Conservation (phyloP, 2,329 filamentous ascomycete genomes). For the Aspergillaceae sp. region DNA sequence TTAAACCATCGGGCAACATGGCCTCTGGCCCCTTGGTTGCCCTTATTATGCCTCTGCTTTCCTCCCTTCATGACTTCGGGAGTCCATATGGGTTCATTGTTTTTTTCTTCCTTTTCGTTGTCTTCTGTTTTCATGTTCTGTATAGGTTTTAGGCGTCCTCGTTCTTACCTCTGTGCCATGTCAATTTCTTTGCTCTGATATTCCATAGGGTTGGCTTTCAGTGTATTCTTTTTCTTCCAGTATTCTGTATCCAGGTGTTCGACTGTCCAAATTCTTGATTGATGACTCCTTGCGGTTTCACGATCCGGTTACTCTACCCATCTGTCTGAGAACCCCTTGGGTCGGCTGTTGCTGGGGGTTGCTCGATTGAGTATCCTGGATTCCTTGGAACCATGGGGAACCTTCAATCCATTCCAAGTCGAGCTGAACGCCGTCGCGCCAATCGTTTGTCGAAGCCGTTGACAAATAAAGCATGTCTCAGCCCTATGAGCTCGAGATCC, state of each 20-base stretch:
- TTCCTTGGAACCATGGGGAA: conserved; percentile 27
- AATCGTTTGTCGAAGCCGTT: conserved; percentile 32
- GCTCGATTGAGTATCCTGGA: background rate
- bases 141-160: background rate
- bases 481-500: conserved; percentile 6
- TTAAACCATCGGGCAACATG: conserved; percentile 8
- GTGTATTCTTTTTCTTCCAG: background rate
- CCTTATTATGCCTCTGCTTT: conserved; percentile 17
- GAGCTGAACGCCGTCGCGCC: conserved; percentile 23
- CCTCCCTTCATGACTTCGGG: conserved; percentile 5
- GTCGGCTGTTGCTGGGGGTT: background rate
- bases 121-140: conserved; percentile 4
- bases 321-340: background rate
- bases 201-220: background rate
- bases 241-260: no score
- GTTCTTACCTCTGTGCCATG: conserved; percentile 1
- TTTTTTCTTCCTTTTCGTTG: conserved; percentile 3
- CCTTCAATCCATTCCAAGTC: conserved; percentile 24
- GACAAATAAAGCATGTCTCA: conserved; percentile 16
- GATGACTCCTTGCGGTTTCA: no score
- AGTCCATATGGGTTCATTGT: background rate
- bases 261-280: no score
- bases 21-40: conserved; percentile 7
- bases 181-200: conserved; percentile 9
- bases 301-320: background rate